These are phyloP conservation scores for Scedosporium apiospermum DNA, from an alignment of 2,329 filamentous ascomycete genomes.

Conservation along the genomic window DNA sequence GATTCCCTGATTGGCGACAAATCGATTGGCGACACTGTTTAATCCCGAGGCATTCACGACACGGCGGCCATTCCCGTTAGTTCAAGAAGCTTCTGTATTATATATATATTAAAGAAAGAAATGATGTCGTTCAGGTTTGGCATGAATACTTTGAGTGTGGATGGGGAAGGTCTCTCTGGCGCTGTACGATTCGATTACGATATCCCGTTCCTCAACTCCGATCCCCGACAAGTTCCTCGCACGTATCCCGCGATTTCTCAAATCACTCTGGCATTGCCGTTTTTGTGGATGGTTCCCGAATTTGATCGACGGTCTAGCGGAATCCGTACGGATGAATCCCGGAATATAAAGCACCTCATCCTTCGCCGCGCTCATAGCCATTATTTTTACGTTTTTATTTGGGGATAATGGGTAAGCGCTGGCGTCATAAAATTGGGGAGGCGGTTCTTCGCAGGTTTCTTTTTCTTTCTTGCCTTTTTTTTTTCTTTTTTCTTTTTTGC, in stretches of 20 bases:
- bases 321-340: too few species aligned
- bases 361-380: background rate
- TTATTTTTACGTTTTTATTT: background rate
- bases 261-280: too few species aligned
- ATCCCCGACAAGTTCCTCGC: too few species aligned
- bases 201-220: background rate
- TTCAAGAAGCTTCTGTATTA: conserved; percentile 2
- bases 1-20: background rate
- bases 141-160: background rate
- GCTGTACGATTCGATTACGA: background rate
- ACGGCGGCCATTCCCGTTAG: background rate
- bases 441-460: background rate
- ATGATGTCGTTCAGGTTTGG: background rate
- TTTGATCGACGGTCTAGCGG: too few species aligned
- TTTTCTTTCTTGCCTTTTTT: background rate
- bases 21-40: background rate
- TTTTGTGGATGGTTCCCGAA: too few species aligned
- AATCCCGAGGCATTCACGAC: conserved; percentile 1
- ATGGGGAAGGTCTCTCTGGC: background rate
- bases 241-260: too few species aligned
- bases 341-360: too few species aligned
- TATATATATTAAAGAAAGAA: conserved; percentile 1
- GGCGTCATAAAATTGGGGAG: background rate
- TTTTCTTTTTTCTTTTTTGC: background rate
- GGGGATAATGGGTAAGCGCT: background rate